A percentile compares a stretch with the other conserved stretches of the same genome.
phyloP scores from a whole-genome alignment of 1,284 basidiomycete genomes.

The Ustilago nuda region DNA sequence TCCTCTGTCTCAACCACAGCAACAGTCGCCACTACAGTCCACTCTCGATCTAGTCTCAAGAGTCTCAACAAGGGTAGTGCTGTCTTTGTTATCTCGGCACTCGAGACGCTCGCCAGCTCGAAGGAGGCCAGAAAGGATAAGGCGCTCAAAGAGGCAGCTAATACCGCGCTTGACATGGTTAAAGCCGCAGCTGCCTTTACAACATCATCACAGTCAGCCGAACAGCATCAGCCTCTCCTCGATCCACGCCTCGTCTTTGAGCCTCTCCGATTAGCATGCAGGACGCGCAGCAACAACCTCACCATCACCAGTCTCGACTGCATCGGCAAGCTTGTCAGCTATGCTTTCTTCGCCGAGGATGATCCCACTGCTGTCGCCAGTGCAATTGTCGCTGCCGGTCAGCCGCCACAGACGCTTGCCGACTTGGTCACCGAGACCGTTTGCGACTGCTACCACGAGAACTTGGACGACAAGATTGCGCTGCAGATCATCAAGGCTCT shows the following conservation, averaged over 20 bases:
- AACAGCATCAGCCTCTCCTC: constrained; percentile 46
- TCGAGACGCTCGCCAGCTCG: constrained; percentile 59
- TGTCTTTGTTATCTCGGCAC: constrained; percentile 67
- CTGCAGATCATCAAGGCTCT: constrained; percentile 69
- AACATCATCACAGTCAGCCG: constrained; percentile 25
- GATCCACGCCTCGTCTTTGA: constrained; percentile 68
- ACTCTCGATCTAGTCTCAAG: constrained; percentile 55
- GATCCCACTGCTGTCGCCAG: constrained; percentile 31
- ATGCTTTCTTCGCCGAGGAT: constrained; percentile 68
- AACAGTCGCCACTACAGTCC: constrained; percentile 45
- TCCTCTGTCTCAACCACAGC: constrained; percentile 48
- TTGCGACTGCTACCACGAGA: constrained; percentile 66
- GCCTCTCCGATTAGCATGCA: constrained; percentile 65
- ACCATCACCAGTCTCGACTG: constrained; percentile 66
- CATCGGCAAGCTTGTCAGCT: constrained; percentile 68
- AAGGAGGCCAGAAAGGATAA: constrained; percentile 65
- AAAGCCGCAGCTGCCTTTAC: constrained; percentile 42
- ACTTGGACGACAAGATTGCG: constrained; percentile 61
- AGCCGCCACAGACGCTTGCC: constrained; percentile 55
- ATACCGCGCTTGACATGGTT: constrained; percentile 67
- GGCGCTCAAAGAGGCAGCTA: constrained; percentile 59
- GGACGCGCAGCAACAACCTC: constrained; percentile 60
- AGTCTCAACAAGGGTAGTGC: constrained; percentile 60
- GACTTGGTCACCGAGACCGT: constrained; percentile 68
- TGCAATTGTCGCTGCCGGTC: constrained; percentile 30